These are phyloP conservation scores for Didymella glomerata DNA, from an alignment of 2,329 filamentous ascomycete genomes.

Conservation along the genomic window DNA sequence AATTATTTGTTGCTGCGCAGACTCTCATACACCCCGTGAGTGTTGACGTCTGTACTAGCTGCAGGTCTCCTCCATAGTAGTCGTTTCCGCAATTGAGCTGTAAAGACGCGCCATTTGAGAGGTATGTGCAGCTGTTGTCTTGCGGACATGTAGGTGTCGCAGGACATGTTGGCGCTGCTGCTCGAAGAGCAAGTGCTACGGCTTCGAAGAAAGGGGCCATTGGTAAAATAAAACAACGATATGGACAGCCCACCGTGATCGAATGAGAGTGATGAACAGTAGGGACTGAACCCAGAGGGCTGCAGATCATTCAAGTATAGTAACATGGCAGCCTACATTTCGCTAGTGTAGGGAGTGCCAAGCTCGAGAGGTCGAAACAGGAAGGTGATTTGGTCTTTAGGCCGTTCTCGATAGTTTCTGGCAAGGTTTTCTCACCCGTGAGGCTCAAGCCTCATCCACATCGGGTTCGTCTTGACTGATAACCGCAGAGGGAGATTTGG, in stretches of 20 bases:
- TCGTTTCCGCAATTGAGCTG: conserved; percentile 7
- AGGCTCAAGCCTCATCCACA: not conserved
- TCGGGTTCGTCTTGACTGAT: not conserved
- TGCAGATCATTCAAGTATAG: not conserved
- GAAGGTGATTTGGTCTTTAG: not conserved
- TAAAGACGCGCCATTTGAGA: not conserved
- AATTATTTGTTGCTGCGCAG: not conserved
- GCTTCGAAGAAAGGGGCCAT: not conserved
- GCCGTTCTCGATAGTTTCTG: not conserved
- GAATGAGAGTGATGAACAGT: not conserved
- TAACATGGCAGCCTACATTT: not conserved
- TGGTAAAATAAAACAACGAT: not conserved
- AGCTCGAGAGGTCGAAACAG: not conserved
- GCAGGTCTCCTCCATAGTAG: conserved; percentile 12
- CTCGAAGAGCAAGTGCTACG: not conserved
- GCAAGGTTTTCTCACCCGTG: not conserved
- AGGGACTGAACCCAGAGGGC: not conserved
- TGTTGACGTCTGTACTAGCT: conserved; percentile 5
- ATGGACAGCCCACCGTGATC: no score
- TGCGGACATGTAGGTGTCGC: conserved; percentile 3
- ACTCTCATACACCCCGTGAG: conserved; percentile 1
- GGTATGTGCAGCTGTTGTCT: conserved; percentile 4
- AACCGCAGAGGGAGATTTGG: no score
- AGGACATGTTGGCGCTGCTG: not conserved
- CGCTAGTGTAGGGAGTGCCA: conserved; percentile 2